A percentile compares a stretch with the other conserved stretches of the same genome.
phyloP scores from a whole-genome alignment of 2,329 filamentous ascomycete genomes.

The Claviceps sp. region DNA sequence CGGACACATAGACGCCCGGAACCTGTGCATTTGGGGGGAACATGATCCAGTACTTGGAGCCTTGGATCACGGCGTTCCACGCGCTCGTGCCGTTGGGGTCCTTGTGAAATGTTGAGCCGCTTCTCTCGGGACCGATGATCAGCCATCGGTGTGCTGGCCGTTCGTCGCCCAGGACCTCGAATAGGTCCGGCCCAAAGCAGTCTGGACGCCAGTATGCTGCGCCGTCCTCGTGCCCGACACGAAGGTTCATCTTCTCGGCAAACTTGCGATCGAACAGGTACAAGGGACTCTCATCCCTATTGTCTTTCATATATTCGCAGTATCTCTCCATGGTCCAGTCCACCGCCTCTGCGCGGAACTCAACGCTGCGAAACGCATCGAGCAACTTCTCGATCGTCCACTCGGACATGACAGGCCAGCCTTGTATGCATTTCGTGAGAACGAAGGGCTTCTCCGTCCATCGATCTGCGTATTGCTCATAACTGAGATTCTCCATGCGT shows the following conservation, averaged over 20 bases:
- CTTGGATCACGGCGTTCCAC: constrained; percentile 87
- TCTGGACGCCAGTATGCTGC: constrained; percentile 63
- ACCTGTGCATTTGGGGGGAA: constrained; percentile 70
- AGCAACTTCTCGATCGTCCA: constrained; percentile 64
- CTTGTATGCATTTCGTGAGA: constrained; percentile 64
- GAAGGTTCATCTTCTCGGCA: constrained; percentile 69
- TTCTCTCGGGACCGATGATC: constrained; percentile 75
- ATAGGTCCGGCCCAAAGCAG: constrained; percentile 80
- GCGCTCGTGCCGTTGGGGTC: constrained; percentile 61
- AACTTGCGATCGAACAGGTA: constrained; percentile 88
- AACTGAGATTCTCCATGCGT: constrained; percentile 53
- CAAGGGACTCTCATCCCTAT: constrained; percentile 72
- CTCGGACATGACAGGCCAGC: constrained; percentile 63
- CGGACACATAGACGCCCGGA: constrained; percentile 80
- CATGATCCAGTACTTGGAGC: constrained; percentile 98
- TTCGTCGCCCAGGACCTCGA: constrained; percentile 62
- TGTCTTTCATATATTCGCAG: constrained; percentile 66
- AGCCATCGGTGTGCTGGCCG: constrained; percentile 86
- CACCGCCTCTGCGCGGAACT: constrained; percentile 83
- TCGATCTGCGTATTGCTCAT: constrained; percentile 56
- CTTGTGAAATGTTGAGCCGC: constrained; percentile 92
- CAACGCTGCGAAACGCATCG: constrained; percentile 47
- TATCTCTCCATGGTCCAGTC: constrained; percentile 84
- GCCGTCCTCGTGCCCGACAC: constrained; percentile 37
- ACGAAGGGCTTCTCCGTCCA: constrained; percentile 82